Evolutionary conservation across 116 monocot genomes (phyloP).

Genomic region (Trichopus zeylanicus): DNA sequence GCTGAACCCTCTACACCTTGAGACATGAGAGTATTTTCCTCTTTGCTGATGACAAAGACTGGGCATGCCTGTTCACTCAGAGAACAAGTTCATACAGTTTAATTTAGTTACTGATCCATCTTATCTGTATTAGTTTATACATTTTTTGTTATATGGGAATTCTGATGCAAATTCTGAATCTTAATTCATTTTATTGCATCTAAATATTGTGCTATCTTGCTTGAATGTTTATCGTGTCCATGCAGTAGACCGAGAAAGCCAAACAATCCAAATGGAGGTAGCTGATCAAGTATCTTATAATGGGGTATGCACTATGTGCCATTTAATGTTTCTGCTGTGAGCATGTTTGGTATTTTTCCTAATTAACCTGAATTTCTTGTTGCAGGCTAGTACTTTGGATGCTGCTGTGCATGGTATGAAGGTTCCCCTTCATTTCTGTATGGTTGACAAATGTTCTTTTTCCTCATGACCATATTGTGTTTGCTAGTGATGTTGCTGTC

Average conservation of each 20-base stretch:
- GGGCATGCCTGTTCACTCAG: too few species aligned
- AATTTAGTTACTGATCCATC: constrained; percentile 54
- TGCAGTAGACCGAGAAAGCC: background rate
- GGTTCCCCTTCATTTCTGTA: background rate
- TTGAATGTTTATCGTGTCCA: too few species aligned
- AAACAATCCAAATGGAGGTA: background rate
- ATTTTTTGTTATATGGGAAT: too few species aligned
- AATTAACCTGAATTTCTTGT: constrained; percentile 23
- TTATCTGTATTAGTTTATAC: constrained; percentile 26
- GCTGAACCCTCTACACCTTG: constrained; percentile 19
- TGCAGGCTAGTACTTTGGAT: background rate
- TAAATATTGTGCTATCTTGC: too few species aligned
- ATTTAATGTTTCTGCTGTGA: too few species aligned
- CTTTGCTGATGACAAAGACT: too few species aligned
- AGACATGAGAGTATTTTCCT: too few species aligned
- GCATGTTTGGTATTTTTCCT: background rate
- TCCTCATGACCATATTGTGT: background rate
- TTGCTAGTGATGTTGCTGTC: background rate
- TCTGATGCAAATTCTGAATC: too few species aligned
- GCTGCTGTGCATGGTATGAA: constrained; percentile 21
- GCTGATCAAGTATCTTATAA: background rate
- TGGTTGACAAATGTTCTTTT: background rate
- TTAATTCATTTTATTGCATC: too few species aligned
- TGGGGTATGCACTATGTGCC: too few species aligned
- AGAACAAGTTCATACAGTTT: constrained; percentile 68